A percentile compares a stretch with the other conserved stretches of the same genome.
These are phyloP conservation scores for Gloeopeniophorella convolvens DNA, from an alignment of 768 basidiomycete genomes.

Conservation along the genomic window DNA sequence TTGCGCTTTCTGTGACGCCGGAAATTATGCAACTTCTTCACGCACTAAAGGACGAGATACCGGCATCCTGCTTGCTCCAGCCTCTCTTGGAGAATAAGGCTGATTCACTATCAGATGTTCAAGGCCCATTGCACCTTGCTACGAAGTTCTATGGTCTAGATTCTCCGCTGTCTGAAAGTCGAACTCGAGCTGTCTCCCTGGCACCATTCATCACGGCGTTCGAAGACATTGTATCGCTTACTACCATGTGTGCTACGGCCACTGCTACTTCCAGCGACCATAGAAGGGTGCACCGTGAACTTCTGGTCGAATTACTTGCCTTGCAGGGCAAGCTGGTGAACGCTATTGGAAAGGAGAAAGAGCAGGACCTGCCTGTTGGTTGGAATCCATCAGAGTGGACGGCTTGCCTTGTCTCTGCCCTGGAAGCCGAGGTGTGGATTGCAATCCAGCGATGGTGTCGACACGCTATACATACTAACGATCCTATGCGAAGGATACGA, in stretches of 20 bases:
- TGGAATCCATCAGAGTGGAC: constrained; percentile 72
- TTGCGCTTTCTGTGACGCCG: constrained; percentile 5
- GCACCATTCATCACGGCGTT: constrained; percentile 54
- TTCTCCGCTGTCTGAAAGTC: background rate
- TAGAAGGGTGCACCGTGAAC: constrained; percentile 37
- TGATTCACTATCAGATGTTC: background rate
- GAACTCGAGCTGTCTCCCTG: constrained; percentile 23
- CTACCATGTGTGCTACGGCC: constrained; percentile 35
- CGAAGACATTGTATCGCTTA: constrained; percentile 46
- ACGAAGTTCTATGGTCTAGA: constrained; percentile 48
- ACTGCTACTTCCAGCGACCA: constrained; percentile 24
- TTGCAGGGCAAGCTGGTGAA: constrained; percentile 47
- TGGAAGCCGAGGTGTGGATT: constrained; percentile 49
- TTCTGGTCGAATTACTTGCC: constrained; percentile 44
- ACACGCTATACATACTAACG: background rate
- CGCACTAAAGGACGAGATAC: constrained; percentile 13
- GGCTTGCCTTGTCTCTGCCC: constrained; percentile 39
- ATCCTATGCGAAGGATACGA: constrained; percentile 9
- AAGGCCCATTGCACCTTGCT: constrained; percentile 13
- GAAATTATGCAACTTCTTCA: constrained; percentile 8
- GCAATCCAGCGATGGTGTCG: background rate
- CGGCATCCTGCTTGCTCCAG: constrained; percentile 6
- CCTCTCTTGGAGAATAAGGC: background rate
- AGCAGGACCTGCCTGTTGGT: constrained; percentile 31
- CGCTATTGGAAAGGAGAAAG: constrained; percentile 31